Evolutionary conservation across 2,329 filamentous ascomycete genomes (phyloP).

Genomic region (Plenodomus tracheiphilus): DNA sequence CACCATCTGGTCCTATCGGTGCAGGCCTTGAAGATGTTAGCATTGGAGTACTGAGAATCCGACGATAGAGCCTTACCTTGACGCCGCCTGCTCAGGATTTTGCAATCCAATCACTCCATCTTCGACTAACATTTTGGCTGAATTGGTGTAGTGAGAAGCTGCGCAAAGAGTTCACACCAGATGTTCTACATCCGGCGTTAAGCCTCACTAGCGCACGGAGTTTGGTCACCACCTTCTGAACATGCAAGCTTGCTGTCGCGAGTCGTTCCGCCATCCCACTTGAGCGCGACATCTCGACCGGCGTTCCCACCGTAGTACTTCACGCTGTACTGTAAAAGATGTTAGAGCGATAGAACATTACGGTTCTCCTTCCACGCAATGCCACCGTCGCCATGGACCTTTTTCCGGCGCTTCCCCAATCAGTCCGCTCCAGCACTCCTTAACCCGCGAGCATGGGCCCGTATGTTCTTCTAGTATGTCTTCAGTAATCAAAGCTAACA

Average conservation of each 20-base stretch:
- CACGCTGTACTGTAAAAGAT: slow-evolving; percentile 2
- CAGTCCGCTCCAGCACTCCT: slow-evolving; percentile 5
- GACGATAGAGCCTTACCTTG: slow-evolving; percentile 18
- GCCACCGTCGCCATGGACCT: slow-evolving; percentile 23
- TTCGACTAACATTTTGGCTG: slow-evolving; percentile 14
- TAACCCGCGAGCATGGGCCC: slow-evolving; percentile 3
- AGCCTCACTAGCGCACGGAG: slow-evolving; percentile 19
- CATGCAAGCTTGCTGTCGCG: background rate
- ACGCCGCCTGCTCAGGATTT: slow-evolving; percentile 11
- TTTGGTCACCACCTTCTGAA: background rate
- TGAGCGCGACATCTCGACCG: background rate
- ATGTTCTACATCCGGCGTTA: slow-evolving; percentile 17
- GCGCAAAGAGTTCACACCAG: slow-evolving; percentile 9
- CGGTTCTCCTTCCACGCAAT: slow-evolving; percentile 10
- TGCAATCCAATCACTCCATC: slow-evolving; percentile 27
- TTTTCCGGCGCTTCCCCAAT: slow-evolving; percentile 10
- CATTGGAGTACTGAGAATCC: background rate
- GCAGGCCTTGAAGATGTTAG: slow-evolving; percentile 26
- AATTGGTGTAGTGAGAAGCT: background rate
- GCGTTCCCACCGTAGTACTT: background rate
- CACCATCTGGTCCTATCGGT: slow-evolving; percentile 32
- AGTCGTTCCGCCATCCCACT: background rate
- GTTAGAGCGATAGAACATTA: slow-evolving; percentile 18
- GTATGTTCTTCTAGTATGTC: slow-evolving; percentile 1
- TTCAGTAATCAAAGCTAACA: slow-evolving; percentile 2